Conservation (phyloP, 2,329 filamentous ascomycete genomes). For the Huntiella bhutanensis region DNA sequence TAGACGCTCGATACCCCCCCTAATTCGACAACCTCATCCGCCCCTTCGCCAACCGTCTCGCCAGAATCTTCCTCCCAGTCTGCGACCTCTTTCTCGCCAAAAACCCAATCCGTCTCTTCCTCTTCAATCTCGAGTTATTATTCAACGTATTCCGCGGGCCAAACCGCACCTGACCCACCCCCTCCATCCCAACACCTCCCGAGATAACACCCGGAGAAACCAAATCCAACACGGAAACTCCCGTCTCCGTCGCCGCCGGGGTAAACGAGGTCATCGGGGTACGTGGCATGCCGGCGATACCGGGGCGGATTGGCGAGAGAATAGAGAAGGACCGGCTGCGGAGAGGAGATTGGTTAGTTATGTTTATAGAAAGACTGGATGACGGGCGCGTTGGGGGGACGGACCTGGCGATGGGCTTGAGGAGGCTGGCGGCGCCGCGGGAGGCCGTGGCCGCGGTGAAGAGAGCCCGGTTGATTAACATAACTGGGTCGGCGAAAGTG, state of each 20-base stretch:
- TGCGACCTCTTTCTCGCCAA: conserved; percentile 30
- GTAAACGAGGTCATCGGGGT: conserved; percentile 8
- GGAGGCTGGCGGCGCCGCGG: background rate
- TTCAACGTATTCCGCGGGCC: conserved; percentile 40
- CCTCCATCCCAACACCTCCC: conserved; percentile 30
- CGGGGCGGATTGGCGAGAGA: conserved; percentile 8
- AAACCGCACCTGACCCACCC: conserved; percentile 32
- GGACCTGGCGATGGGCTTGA: conserved; percentile 8
- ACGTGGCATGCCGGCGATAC: conserved; percentile 1
- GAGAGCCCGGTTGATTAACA: background rate
- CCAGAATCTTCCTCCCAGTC: conserved; percentile 33
- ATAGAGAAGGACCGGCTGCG: conserved; percentile 8
- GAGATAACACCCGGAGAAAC: conserved; percentile 29
- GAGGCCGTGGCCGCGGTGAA: background rate
- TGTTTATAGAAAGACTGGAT: background rate
- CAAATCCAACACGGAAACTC: conserved; percentile 21
- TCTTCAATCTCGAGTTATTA: conserved; percentile 32
- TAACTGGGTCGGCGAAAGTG: no score
- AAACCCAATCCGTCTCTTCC: conserved; percentile 42
- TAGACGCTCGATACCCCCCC: background rate
- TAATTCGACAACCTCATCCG: conserved; percentile 16
- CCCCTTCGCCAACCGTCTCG: conserved; percentile 33
- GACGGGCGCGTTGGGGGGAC: background rate
- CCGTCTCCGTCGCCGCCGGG: conserved; percentile 4
- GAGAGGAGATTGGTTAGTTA: background rate